These are phyloP conservation scores for Trichosporon asahii DNA, from an alignment of 1,284 basidiomycete species.

Conservation along the genomic window DNA sequence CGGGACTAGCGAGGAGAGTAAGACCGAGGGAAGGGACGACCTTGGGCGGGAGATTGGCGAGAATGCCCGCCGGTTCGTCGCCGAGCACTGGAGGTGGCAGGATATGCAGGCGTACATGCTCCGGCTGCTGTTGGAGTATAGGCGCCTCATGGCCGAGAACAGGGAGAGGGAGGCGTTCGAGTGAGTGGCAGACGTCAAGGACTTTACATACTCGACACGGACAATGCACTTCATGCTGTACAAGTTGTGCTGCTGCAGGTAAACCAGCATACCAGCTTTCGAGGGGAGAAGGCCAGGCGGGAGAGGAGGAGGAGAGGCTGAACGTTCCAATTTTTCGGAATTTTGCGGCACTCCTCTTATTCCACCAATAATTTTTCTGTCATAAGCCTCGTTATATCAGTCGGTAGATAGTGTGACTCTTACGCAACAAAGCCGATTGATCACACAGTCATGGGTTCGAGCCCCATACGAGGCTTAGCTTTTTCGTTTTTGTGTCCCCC, in stretches of 20 bases:
- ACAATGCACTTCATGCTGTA: neutral
- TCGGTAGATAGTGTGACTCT: conserved; percentile 6
- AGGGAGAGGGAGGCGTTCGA: neutral
- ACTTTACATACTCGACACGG: neutral
- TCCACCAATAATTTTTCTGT: neutral
- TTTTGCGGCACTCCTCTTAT: neutral
- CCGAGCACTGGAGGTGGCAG: conserved; percentile 54
- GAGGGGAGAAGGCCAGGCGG: too few relatives aligned
- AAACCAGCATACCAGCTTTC: too few relatives aligned
- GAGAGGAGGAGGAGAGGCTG: too few relatives aligned
- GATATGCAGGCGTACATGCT: conserved; percentile 47
- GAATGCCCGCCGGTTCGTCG: conserved; percentile 51
- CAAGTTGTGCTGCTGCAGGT: too few relatives aligned
- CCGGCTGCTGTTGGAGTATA: conserved; percentile 12
- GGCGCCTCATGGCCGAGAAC: neutral
- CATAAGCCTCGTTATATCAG: conserved; percentile 6
- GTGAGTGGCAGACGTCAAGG: neutral
- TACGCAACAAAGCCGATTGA: neutral
- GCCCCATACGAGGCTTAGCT: conserved; percentile 6
- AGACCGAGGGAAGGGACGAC: conserved; percentile 35
- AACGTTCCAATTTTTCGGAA: too few relatives aligned
- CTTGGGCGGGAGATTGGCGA: conserved; percentile 45
- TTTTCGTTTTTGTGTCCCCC: too few relatives aligned
- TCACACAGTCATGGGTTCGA: conserved; percentile 8
- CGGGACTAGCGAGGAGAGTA: conserved; percentile 21